Base-by-base conservation (phyloP, 257 asterid species). In the Ajuga chamaepitys region DNA sequence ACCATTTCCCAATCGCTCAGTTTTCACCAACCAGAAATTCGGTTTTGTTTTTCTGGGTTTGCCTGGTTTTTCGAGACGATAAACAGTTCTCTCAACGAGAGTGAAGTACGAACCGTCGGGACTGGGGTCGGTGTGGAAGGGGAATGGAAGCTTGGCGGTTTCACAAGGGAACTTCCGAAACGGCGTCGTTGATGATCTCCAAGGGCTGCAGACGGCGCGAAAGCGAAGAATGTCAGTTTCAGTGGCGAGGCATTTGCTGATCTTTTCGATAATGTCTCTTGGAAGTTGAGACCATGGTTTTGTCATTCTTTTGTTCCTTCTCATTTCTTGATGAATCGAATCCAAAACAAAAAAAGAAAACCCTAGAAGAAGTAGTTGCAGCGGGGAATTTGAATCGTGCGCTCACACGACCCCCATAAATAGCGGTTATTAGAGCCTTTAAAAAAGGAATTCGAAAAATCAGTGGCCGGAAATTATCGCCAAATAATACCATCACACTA, bases 141-240 rank as follows among this genome's bases (percentile, higher is more conserved):
- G 66, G 60, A 68, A 58, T 4, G 74, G 74, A 12, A 58, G 67
- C 61, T 68, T 58, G 42, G 58, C 26, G 0, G 66, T 52, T 5
- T 24, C 22, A 1, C 1, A 14, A 2, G 64, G 57, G 60, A 32
- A 21, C 7, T 37, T 64, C 67, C 46, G 34, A 0, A 56, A 46
- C 55, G 67, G 55, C 67, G 46, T 13, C 52, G 71, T 35, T 2
- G 67, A 55, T 53, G 71, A 42, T 16, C 71, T 71, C 76, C 71
- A 71, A 0, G 52, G 25, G 10, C 5, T 45, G 67, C 76, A 71
- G n/a, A 71, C 76, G 13, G 62, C 76, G 12, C 71, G 60, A 18
- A 71, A 55, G 3, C 71, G 74, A 52, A 7, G 61, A 14, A 30
- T 25, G 41, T 68, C 74, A 7, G 44, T 58, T 20, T 68, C 67